A percentile compares a stretch with the other conserved stretches of the same genome.
Conservation (phyloP, 495 filamentous ascomycete genomes). For the Aspergillus egyptiacus region DNA sequence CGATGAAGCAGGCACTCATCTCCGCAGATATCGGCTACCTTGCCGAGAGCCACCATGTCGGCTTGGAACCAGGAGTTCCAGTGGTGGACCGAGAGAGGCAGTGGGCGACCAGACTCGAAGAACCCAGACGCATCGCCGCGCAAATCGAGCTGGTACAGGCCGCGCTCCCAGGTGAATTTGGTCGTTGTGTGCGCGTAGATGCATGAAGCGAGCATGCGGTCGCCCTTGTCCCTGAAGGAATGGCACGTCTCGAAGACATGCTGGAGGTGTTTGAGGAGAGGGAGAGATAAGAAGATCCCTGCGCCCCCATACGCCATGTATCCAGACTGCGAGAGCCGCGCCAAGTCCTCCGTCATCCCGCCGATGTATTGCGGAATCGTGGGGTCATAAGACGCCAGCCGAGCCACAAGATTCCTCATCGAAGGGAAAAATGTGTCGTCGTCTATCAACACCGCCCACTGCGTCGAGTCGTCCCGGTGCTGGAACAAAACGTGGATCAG, state of each 20-base stretch:
- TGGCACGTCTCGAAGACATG: slow-evolving; percentile 34
- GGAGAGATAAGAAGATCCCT: slow-evolving; percentile 51
- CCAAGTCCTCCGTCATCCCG: slow-evolving; percentile 46
- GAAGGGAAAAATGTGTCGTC: slow-evolving; percentile 65
- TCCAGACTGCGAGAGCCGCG: slow-evolving; percentile 40
- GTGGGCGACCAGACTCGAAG: slow-evolving; percentile 48
- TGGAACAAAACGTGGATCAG: slow-evolving; percentile 34
- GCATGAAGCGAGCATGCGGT: slow-evolving; percentile 47
- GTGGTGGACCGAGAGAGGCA: slow-evolving; percentile 52
- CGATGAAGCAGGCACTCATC: slow-evolving; percentile 50
- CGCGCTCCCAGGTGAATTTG: slow-evolving; percentile 44
- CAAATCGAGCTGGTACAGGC: slow-evolving; percentile 49
- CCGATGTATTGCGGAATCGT: slow-evolving; percentile 48
- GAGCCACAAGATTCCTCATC: slow-evolving; percentile 41
- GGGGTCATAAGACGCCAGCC: slow-evolving; percentile 41
- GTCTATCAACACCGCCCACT: slow-evolving; percentile 57
- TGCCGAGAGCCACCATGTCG: slow-evolving; percentile 43
- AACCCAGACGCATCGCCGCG: slow-evolving; percentile 47
- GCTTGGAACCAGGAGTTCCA: slow-evolving; percentile 53
- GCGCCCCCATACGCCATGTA: slow-evolving; percentile 54
- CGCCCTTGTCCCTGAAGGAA: slow-evolving; percentile 33
- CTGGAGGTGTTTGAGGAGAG: slow-evolving; percentile 37
- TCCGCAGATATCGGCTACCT: slow-evolving; percentile 49
- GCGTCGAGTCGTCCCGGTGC: slow-evolving; percentile 23
- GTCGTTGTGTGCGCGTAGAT: slow-evolving; percentile 45